Evolutionary conservation across 2,329 filamentous ascomycete genomes (phyloP), one percentile per base, ranked within the genome.

Genomic region (Claviceps sp.): DNA sequence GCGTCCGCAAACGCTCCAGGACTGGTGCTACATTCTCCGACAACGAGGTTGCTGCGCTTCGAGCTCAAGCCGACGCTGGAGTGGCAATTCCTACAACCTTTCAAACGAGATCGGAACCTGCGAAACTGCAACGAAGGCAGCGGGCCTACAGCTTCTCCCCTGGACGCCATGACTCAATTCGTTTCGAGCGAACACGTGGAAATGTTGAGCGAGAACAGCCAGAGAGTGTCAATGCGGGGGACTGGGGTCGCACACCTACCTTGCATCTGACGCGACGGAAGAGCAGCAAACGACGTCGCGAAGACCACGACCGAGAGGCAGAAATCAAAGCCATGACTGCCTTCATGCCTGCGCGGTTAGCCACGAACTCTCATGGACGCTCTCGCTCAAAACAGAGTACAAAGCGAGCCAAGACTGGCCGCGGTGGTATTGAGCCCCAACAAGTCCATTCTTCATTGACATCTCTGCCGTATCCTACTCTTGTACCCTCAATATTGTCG

Each of bases 271-370:
- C 79, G 49, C 79, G 82, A 53, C 82, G 83, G 55, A 88, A 82
- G 62, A 85, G 85, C 42, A 89, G 81, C 71, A 94, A 87, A 68
- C 80, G 84, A 59, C 82, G 83, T 60, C 83, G 84, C 58, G 77
- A 85, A 56, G 86, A 94, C 56, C 79, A 81, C 62, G 76, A 85
- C 53, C 79, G 91, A 52, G 90, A 95, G 67, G 87, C 87, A 55
- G 88, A 95, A 68, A 89, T 96, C 62, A 86, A 83, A 63, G 82
- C 87, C 50, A 87, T 96, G 85, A 86, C 80, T 61, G 79, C 80
- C 42, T 78, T 77, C 54, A 77, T 83, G 58, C 82, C 86, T 5
- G 70, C 82, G 50, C 79, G 86, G 49, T 75, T 82, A 5, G 76
- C 76, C 11, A 75, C 77, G 47, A 77, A 82, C 54, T 71, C 74